Evolutionary conservation across 495 filamentous ascomycete genomes (phyloP).

Genomic region (Friedmanniomyces simplex): DNA sequence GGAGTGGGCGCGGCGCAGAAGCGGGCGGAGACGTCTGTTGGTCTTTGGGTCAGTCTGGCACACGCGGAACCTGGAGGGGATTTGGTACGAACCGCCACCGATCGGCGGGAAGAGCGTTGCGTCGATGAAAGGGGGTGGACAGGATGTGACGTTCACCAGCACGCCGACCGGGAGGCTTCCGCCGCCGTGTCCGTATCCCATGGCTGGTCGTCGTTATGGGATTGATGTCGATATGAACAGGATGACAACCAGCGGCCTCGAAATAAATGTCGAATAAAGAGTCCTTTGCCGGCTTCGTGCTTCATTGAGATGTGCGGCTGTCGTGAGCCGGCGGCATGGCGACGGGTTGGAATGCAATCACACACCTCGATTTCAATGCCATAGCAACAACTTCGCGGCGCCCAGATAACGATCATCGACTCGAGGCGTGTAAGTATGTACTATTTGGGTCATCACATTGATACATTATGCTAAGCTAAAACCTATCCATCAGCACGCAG

Average conservation of each 20-base stretch:
- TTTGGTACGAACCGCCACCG: not conserved
- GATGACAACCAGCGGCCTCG: not conserved
- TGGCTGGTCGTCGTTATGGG: not conserved
- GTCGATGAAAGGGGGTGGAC: not conserved
- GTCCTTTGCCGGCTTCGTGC: not conserved
- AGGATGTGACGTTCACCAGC: not conserved
- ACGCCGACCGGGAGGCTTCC: not conserved
- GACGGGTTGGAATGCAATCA: not conserved
- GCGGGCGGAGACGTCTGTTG: slow-evolving; percentile 25
- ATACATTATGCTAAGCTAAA: not conserved
- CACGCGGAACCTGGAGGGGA: not conserved
- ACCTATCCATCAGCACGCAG: not conserved
- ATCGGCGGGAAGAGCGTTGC: not conserved
- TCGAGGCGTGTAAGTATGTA: no score
- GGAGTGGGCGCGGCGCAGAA: slow-evolving; percentile 23
- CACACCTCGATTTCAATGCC: not conserved
- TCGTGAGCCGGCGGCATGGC: not conserved
- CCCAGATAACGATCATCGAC: no score
- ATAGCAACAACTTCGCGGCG: not conserved
- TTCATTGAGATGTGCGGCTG: not conserved
- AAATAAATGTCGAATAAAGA: not conserved
- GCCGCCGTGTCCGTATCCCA: not conserved
- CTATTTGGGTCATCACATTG: not conserved
- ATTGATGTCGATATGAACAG: not conserved
- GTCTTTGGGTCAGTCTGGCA: not conserved